These are phyloP conservation scores for Acacia acuminata DNA, from an alignment of 306 rosid genomes.

Conservation along the genomic window DNA sequence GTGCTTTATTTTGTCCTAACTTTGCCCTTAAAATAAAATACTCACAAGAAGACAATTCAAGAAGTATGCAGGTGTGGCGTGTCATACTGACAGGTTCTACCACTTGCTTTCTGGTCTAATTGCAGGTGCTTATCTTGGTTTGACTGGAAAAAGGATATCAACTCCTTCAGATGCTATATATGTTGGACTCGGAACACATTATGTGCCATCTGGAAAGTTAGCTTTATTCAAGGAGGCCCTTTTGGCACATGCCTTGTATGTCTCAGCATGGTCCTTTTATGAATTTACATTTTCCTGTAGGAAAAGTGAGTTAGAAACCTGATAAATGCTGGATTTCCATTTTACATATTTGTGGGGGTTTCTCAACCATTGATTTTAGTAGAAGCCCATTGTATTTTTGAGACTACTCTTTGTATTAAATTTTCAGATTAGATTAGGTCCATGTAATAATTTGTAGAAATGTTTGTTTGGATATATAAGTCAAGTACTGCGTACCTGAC, in stretches of 20 bases:
- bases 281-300: neutral
- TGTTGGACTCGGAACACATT: constrained; percentile 92
- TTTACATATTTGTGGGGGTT: neutral
- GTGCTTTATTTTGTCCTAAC: constrained; percentile 6
- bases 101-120: constrained; percentile 24
- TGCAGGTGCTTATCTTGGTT: constrained; percentile 92
- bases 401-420: constrained; percentile 10
- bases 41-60: constrained; percentile 4
- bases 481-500: constrained; percentile 12
- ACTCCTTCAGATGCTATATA: constrained; percentile 89
- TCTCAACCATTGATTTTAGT: neutral
- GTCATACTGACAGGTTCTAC: constrained; percentile 15
- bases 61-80: constrained; percentile 12
- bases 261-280: constrained; percentile 29
- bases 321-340: neutral
- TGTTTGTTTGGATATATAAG: constrained; percentile 4
- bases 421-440: constrained; percentile 20
- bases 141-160: constrained; percentile 90
- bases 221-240: constrained; percentile 83
- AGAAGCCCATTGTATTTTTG: neutral
- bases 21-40: constrained; percentile 8
- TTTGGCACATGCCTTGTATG: constrained; percentile 78
- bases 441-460: neutral
- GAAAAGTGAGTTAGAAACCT: neutral
- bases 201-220: constrained; percentile 83